Conservation (phyloP, 192 early-diverging fungal species). For the Dispira simplex region DNA sequence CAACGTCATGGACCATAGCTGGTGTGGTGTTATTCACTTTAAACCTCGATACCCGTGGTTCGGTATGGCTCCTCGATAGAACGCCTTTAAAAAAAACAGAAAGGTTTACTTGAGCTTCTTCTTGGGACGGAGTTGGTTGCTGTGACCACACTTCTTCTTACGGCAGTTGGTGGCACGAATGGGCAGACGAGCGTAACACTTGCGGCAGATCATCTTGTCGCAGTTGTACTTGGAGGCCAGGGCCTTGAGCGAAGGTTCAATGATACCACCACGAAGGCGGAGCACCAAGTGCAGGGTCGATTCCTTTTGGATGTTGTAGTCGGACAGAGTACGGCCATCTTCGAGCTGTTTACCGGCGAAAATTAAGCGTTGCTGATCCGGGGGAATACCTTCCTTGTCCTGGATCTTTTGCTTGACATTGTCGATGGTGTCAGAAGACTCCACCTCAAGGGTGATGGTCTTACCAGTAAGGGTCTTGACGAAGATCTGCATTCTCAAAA, state of each 20-base stretch:
- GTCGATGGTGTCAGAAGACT: slow-evolving; percentile 84
- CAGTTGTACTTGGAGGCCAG: slow-evolving; percentile 99
- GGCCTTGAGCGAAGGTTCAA: slow-evolving; percentile 97
- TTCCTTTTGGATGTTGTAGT: slow-evolving; percentile 99
- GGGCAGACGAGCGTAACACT: slow-evolving; percentile 99
- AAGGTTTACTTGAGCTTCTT: slow-evolving; percentile 85
- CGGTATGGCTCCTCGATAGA: slow-evolving; percentile 79
- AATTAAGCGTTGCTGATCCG: slow-evolving; percentile 98
- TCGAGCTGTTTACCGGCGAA: slow-evolving; percentile 99
- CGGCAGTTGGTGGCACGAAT: slow-evolving; percentile 99
- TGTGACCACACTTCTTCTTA: slow-evolving; percentile 99
- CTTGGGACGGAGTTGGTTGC: slow-evolving; percentile 98
- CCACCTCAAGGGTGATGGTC: slow-evolving; percentile 80
- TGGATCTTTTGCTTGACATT: slow-evolving; percentile 93
- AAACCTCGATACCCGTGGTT: slow-evolving; percentile 91
- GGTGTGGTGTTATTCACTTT: too few species aligned
- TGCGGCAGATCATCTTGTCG: slow-evolving; percentile 99
- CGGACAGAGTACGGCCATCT: slow-evolving; percentile 92
- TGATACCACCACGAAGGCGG: slow-evolving; percentile 93
- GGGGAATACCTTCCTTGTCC: slow-evolving; percentile 97
- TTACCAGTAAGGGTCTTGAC: slow-evolving; percentile 79
- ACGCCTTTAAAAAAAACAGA: too few species aligned
- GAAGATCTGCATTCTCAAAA: slow-evolving; percentile 57
- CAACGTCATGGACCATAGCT: too few species aligned
- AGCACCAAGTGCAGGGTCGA: slow-evolving; percentile 95